Conservation (phyloP, 2,329 filamentous ascomycete genomes). For the Byssothecium circinans region DNA sequence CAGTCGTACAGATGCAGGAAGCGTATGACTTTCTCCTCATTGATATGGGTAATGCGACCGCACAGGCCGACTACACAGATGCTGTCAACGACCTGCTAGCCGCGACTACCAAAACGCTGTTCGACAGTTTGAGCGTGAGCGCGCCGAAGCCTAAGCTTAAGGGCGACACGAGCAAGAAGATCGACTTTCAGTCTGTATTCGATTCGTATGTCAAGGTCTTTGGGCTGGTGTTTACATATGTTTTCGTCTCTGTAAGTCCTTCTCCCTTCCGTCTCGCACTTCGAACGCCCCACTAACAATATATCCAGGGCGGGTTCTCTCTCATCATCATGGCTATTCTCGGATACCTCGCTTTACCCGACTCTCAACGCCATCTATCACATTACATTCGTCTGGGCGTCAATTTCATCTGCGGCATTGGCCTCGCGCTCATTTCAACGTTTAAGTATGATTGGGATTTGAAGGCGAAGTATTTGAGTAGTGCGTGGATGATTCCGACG, state of each 20-base stretch:
- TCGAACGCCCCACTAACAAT: slow-evolving; percentile 5
- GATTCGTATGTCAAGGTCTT: slow-evolving; percentile 23
- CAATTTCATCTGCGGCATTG: slow-evolving; percentile 23
- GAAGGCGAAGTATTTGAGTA: slow-evolving; percentile 21
- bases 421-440: slow-evolving; percentile 25
- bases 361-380: slow-evolving; percentile 17
- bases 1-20: slow-evolving; percentile 10
- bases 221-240: slow-evolving; percentile 32
- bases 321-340: slow-evolving; percentile 28
- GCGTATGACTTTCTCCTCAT: slow-evolving; percentile 12
- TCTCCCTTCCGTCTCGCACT: neutral
- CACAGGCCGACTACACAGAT: slow-evolving; percentile 3
- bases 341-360: slow-evolving; percentile 30
- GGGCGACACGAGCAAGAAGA: slow-evolving; percentile 1
- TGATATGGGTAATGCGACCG: slow-evolving; percentile 20
- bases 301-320: slow-evolving; percentile 26
- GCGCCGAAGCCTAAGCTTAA: slow-evolving; percentile 13
- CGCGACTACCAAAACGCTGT: slow-evolving; percentile 22
- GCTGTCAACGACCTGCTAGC: slow-evolving; percentile 14
- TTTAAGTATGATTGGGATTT: slow-evolving; percentile 17
- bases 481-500: slow-evolving; percentile 36
- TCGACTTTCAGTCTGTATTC: slow-evolving; percentile 6
- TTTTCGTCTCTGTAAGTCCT: slow-evolving; percentile 29
- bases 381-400: slow-evolving; percentile 28
- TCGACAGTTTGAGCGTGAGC: slow-evolving; percentile 26